phyloP scores from a whole-genome alignment of 2,329 filamentous ascomycete genomes.

The Fusarium nygamai region DNA sequence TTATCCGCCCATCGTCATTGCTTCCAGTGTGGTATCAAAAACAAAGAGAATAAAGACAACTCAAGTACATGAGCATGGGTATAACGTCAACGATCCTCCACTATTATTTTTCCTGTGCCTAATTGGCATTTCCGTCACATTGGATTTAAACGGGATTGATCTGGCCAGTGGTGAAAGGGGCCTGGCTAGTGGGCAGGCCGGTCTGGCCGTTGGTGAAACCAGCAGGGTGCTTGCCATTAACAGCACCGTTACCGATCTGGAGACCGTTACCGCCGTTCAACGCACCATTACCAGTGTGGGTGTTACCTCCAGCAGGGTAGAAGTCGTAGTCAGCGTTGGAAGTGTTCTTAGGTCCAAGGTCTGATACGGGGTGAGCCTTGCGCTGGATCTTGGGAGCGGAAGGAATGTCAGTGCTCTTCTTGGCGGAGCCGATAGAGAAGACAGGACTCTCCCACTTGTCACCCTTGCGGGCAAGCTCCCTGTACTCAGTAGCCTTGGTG shows the following conservation, averaged over 20 bases:
- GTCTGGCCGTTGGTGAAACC: constrained; percentile 13
- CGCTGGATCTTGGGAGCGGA: constrained; percentile 60
- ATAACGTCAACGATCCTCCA: constrained; percentile 33
- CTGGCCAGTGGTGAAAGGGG: constrained; percentile 21
- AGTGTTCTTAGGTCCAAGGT: constrained; percentile 16
- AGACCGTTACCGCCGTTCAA: constrained; percentile 25
- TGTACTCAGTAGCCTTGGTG: constrained; percentile 93
- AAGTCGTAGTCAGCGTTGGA: constrained; percentile 23
- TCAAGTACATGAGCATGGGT: constrained; percentile 38
- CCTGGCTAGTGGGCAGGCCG: constrained; percentile 1
- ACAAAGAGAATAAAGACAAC: constrained; percentile 29
- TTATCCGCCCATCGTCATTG: constrained; percentile 26
- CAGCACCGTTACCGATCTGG: constrained; percentile 9
- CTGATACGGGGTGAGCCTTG: constrained; percentile 50
- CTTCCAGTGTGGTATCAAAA: constrained; percentile 37
- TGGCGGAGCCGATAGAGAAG: constrained; percentile 85
- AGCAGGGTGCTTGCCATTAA: constrained; percentile 28
- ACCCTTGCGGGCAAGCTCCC: constrained; percentile 85
- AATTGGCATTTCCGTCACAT: neutral
- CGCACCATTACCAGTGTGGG: constrained; percentile 19
- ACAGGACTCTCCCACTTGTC: constrained; percentile 95
- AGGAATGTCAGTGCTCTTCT: constrained; percentile 78
- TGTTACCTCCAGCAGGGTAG: constrained; percentile 24
- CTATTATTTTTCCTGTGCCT: neutral
- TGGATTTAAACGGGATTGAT: constrained; percentile 32